Evolutionary conservation across 192 early-diverging fungal genomes (phyloP).

Genomic region (Lunasporangiospora selenospora): DNA sequence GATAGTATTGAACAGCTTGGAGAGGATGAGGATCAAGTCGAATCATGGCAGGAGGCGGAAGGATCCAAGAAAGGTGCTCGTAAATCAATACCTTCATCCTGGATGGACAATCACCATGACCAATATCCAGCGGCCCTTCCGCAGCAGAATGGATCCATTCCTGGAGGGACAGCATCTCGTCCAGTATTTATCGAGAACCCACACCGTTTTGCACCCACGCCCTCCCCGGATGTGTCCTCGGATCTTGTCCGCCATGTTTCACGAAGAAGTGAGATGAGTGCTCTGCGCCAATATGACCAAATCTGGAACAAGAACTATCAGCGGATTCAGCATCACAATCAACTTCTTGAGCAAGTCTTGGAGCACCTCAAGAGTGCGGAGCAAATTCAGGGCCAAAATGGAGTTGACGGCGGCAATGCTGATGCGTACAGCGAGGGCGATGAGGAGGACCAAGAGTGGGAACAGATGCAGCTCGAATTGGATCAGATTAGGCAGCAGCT

Average conservation of each 20-base stretch:
- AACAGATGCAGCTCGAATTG: slow-evolving; percentile 1
- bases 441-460: slow-evolving; percentile 4
- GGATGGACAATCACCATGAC: neutral
- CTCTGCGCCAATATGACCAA: neutral
- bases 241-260: slow-evolving; percentile 14
- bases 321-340: slow-evolving; percentile 18
- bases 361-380: slow-evolving; percentile 2
- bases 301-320: neutral
- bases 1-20: neutral
- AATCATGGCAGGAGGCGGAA: neutral
- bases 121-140: neutral
- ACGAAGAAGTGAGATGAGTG: no score
- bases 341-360: slow-evolving; percentile 13
- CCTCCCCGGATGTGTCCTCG: slow-evolving; percentile 25
- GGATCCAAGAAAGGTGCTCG: neutral
- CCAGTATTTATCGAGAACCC: no score
- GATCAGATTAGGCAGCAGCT: slow-evolving; percentile 7
- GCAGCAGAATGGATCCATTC: slow-evolving; percentile 12
- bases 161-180: no score
- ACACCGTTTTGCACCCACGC: slow-evolving; percentile 33
- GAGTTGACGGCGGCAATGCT: neutral
- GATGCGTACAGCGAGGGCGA: slow-evolving; percentile 2
- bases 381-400: neutral
- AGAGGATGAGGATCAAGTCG: neutral
- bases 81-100: neutral